Conservation (phyloP, 1,284 basidiomycete species). For the Tilletia setariae region DNA sequence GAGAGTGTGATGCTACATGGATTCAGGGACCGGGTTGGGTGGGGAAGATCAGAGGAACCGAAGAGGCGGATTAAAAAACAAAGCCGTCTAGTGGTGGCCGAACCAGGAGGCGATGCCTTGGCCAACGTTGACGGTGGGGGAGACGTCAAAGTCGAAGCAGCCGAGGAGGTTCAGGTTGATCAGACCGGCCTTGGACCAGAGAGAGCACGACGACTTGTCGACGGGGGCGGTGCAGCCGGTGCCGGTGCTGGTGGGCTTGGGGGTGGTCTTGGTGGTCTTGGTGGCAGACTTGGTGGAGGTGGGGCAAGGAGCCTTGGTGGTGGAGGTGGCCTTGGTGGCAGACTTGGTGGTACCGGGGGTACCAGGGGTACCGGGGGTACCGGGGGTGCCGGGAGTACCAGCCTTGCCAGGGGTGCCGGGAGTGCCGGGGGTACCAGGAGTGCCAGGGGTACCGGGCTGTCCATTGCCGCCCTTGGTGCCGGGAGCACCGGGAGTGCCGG, state of each 20-base stretch:
- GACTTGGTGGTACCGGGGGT: neutral
- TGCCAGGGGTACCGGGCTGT: neutral
- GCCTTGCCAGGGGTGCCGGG: neutral
- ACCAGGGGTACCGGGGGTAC: neutral
- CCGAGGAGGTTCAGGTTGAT: constrained; percentile 16
- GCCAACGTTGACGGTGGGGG: constrained; percentile 10
- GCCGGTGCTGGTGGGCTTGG: neutral
- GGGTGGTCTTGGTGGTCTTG: neutral
- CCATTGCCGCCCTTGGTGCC: neutral
- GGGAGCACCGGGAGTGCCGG: neutral
- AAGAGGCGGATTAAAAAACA: too few relatives aligned
- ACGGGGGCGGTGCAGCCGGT: neutral
- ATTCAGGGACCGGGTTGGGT: neutral
- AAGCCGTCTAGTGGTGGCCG: too few relatives aligned
- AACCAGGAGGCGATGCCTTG: neutral
- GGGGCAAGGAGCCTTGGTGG: neutral
- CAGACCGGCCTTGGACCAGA: constrained; percentile 13
- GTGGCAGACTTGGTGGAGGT: neutral
- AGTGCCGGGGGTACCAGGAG: neutral
- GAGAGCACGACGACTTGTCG: constrained; percentile 6
- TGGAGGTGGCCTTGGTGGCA: neutral
- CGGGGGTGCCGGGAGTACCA: neutral
- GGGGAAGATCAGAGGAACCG: neutral
- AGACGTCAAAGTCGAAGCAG: constrained; percentile 9
- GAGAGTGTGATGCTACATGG: neutral